These are phyloP conservation scores for Solanum hybrid DNA, from an alignment of 305 asterid genomes.

Conservation along the genomic window DNA sequence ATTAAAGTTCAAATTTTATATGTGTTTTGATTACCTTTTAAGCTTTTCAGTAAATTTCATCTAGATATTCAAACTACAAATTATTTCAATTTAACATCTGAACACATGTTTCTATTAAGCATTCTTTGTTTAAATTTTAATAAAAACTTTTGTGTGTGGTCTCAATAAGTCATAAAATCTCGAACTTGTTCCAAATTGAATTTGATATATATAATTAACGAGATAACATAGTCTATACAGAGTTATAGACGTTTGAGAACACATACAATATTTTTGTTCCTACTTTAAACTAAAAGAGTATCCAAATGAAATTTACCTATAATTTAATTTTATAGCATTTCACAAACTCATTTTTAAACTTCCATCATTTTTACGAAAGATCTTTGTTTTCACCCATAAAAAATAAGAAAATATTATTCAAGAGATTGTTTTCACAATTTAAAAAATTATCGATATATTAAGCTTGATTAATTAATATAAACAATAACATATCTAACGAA, in stretches of 20 bases:
- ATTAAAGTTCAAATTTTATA: neutral
- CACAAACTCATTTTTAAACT: neutral
- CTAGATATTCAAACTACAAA: accelerated
- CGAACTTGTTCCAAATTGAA: neutral
- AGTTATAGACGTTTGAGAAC: too few relatives aligned
- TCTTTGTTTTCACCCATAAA: neutral
- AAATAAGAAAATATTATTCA: neutral
- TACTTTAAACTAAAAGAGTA: neutral
- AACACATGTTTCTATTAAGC: neutral
- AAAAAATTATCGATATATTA: neutral
- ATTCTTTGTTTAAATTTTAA: neutral
- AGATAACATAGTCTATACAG: neutral
- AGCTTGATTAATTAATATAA: neutral
- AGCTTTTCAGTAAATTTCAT: neutral
- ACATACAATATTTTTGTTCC: neutral
- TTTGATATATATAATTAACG: neutral
- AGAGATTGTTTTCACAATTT: neutral
- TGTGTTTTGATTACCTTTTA: neutral
- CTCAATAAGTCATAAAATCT: neutral
- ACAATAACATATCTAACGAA: too few relatives aligned
- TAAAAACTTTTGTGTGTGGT: neutral
- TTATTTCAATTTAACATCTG: neutral
- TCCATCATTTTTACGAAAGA: neutral
- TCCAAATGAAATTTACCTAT: neutral
- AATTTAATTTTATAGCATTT: neutral